Evolutionary conservation across 1,284 basidiomycete species (phyloP).

Genomic region (Grifola frondosa): DNA sequence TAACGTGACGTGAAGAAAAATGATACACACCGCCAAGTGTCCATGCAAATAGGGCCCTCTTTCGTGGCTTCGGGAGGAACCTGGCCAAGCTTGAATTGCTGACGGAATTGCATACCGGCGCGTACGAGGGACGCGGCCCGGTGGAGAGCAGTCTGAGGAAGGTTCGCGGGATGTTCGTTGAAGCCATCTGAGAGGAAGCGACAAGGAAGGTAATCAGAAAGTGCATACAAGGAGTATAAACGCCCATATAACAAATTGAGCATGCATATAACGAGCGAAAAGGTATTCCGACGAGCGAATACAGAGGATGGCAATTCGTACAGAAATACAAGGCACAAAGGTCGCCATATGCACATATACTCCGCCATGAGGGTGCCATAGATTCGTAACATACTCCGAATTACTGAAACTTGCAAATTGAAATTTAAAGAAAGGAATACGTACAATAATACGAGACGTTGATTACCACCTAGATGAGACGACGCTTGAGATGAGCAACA

Average conservation of each 20-base stretch:
- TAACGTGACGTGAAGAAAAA: not conserved
- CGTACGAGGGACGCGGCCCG: slow-evolving; percentile 76
- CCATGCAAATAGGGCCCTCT: slow-evolving; percentile 82
- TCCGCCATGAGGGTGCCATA: too few species aligned
- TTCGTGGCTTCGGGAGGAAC: slow-evolving; percentile 73
- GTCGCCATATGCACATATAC: too few species aligned
- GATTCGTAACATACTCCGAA: too few species aligned
- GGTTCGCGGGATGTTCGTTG: slow-evolving; percentile 59
- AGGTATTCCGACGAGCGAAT: not conserved
- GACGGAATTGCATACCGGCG: slow-evolving; percentile 71
- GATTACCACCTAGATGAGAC: slow-evolving; percentile 57
- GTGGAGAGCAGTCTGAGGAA: slow-evolving; percentile 56
- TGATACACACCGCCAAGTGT: slow-evolving; percentile 68
- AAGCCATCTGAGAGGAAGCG: slow-evolving; percentile 71
- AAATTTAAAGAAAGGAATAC: slow-evolving; percentile 25
- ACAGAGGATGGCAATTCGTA: not conserved
- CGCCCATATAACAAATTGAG: too few species aligned
- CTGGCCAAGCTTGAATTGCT: slow-evolving; percentile 63
- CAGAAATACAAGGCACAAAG: too few species aligned
- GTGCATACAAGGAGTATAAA: too few species aligned
- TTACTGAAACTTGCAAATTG: too few species aligned
- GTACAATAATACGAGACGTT: slow-evolving; percentile 84
- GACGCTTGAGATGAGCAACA: not conserved
- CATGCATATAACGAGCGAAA: too few species aligned
- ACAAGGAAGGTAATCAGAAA: too few species aligned